Evolutionary conservation across 2,329 filamentous ascomycete species (phyloP).

Genomic region (Phialocephala subalpina): DNA sequence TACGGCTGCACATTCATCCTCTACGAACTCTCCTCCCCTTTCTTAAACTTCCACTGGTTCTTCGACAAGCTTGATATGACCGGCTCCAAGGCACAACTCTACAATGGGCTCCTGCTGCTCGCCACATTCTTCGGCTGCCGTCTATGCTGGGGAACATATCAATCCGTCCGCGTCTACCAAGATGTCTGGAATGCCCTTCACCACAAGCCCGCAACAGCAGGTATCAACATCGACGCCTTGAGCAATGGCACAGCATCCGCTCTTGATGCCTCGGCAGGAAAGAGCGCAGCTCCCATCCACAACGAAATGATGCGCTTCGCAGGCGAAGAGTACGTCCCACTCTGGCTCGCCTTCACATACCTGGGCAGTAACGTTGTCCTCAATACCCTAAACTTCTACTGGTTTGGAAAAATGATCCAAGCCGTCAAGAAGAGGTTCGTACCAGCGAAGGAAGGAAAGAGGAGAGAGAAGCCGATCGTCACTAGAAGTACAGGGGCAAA

Average conservation of each 20-base stretch:
- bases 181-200: conserved; percentile 71
- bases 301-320: conserved; percentile 59
- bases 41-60: conserved; percentile 92
- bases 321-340: conserved; percentile 62
- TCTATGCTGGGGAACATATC: conserved; percentile 79
- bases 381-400: conserved; percentile 82
- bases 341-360: conserved; percentile 76
- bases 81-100: conserved; percentile 75
- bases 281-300: conserved; percentile 39
- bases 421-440: conserved; percentile 81
- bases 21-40: conserved; percentile 86
- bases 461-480: conserved; percentile 42
- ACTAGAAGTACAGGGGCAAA: conserved; percentile 40
- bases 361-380: conserved; percentile 74
- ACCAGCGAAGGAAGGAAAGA: conserved; percentile 50
- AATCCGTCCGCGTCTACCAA: conserved; percentile 72
- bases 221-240: conserved; percentile 44
- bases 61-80: conserved; percentile 87
- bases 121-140: conserved; percentile 79
- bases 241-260: conserved; percentile 46
- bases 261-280: conserved; percentile 43
- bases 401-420: conserved; percentile 88
- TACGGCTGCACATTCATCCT: conserved; percentile 84
- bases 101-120: conserved; percentile 79
- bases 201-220: conserved; percentile 48